Conservation (phyloP, 768 basidiomycete genomes). For the Daedalea quercina region DNA sequence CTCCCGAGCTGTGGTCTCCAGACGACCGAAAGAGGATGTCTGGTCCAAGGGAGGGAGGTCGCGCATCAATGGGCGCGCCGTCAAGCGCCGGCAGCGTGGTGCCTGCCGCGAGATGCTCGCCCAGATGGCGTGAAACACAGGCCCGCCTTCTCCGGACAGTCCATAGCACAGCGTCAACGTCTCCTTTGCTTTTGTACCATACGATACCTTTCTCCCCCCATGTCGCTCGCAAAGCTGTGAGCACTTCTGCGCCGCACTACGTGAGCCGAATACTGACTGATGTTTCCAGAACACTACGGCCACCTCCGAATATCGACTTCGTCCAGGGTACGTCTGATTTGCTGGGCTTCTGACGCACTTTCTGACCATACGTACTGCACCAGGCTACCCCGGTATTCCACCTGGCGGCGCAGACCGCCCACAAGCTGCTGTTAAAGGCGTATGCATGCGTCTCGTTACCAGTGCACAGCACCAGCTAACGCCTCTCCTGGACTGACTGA, state of each 20-base stretch:
- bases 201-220: constrained; percentile 11
- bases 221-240: constrained; percentile 15
- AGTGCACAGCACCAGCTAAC: constrained; percentile 5
- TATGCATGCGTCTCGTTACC: constrained; percentile 34
- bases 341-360: constrained; percentile 1
- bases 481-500: background rate
- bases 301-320: constrained; percentile 86
- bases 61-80: too few species aligned
- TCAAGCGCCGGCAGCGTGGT: background rate
- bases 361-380: constrained; percentile 15
- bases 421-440: constrained; percentile 81
- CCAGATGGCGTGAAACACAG: background rate
- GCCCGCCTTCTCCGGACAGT: background rate
- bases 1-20: background rate
- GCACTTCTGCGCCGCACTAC: background rate
- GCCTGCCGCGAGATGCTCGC: too few species aligned
- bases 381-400: constrained; percentile 85
- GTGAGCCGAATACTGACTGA: background rate
- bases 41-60: too few species aligned
- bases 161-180: background rate
- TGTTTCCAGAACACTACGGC: constrained; percentile 60
- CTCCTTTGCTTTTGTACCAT: background rate
- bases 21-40: background rate
- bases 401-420: constrained; percentile 69
- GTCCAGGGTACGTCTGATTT: constrained; percentile 54